Base-by-base conservation (phyloP, 2,329 filamentous ascomycete genomes). In the Ophiostoma australiae region DNA sequence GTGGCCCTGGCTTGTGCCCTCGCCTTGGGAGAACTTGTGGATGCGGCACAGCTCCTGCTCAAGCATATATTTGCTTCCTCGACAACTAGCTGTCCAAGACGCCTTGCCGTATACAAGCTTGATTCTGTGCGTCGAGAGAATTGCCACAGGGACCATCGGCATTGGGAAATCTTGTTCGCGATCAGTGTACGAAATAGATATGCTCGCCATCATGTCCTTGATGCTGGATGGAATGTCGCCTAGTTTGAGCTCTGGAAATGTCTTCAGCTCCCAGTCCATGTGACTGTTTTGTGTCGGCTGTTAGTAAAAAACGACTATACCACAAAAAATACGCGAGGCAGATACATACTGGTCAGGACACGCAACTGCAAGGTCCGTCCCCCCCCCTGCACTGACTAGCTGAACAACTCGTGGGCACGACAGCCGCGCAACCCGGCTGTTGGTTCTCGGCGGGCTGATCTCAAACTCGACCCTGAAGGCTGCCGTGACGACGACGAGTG, bases 181-280 rank as follows among this genome's bases (percentile, higher is more conserved):
- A 5, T 70, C 67, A 23, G 72, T 69, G 7, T 71, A 73, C 17
- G 74, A 70, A 55, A 80, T 75, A 0, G 52, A 72, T 15, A 79
- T 74, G 13, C 71, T 73, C 11, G 72, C 69, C 15, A 78, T 61
- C 52, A 80, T 75, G 1, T 74, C 55, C 10, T 74, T 69, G 11
- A 79, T 67, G 6, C 68, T 69, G 5, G 73, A 71, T 1, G 77
- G 77, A 5, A 76, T 58, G 1, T 72, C 71, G 0, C 52, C 41
- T 1, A 66, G 13, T 1, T 52, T 63, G 8, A 77, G 72, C 6
- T 77, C 76, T 4, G 77, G 75, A 15, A 77, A 69, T 0, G 78
- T 77, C 35, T 77, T 76, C 2, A 83, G 67, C 3, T 76, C 77
- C 81, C 81, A 83, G 72, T 82, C 81, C 10, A 80, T 73, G 3